A percentile compares a stretch with the other conserved stretches of the same genome.
These are phyloP conservation scores for Sutorius australiensis DNA, from an alignment of 768 basidiomycete species.

Conservation along the genomic window DNA sequence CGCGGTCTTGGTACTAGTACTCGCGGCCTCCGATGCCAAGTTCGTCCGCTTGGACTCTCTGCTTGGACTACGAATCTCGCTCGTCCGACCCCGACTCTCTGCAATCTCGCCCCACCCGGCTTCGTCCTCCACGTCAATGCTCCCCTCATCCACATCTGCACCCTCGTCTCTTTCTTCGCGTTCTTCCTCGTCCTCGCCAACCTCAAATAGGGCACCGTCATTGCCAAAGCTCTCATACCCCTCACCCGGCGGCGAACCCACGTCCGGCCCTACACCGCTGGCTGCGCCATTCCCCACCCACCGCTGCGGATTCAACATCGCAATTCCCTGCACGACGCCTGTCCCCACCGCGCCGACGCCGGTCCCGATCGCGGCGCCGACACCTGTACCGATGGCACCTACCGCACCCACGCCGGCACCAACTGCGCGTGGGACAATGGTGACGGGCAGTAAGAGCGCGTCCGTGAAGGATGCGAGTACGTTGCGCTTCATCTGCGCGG, in stretches of 20 bases:
- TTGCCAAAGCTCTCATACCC: constrained; percentile 24
- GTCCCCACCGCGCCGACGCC: constrained; percentile 57
- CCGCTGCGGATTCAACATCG: constrained; percentile 86
- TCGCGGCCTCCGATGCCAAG: constrained; percentile 2
- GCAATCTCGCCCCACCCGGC: constrained; percentile 26
- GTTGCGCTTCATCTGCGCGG: constrained; percentile 87
- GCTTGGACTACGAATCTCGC: background rate
- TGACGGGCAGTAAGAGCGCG: constrained; percentile 87
- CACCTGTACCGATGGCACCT: constrained; percentile 66
- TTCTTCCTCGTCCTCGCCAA: constrained; percentile 41
- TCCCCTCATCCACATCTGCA: constrained; percentile 5
- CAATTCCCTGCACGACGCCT: constrained; percentile 77
- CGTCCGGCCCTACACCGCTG: background rate
- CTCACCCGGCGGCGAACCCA: background rate
- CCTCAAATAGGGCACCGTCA: constrained; percentile 48
- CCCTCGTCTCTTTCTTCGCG: background rate
- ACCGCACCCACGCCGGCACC: constrained; percentile 68
- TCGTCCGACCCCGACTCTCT: constrained; percentile 2
- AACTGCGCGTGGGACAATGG: constrained; percentile 85
- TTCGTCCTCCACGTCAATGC: constrained; percentile 11
- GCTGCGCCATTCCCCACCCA: constrained; percentile 54
- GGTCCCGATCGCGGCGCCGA: constrained; percentile 52
- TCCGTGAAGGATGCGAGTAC: constrained; percentile 91
- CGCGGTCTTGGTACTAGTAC: background rate
- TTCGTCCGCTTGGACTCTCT: background rate